phyloP scores from a whole-genome alignment of 345 rosid genomes.

The Pugionium dolabratum region DNA sequence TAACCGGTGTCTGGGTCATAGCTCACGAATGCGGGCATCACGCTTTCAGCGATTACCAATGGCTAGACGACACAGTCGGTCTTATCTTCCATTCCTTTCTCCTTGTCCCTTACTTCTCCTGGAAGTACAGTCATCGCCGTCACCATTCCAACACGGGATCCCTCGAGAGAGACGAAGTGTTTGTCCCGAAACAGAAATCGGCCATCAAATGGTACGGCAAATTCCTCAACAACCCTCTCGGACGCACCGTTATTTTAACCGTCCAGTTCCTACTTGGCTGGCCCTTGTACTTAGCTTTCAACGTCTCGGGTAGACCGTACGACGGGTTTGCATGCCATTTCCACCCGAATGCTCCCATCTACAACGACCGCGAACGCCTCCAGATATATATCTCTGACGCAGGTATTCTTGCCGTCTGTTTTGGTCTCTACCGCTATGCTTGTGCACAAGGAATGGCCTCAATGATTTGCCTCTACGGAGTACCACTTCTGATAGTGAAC shows the following conservation, averaged over 20 bases:
- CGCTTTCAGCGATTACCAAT: conserved; percentile 88
- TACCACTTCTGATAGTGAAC: conserved; percentile 69
- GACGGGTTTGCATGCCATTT: conserved; percentile 74
- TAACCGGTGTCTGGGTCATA: conserved; percentile 83
- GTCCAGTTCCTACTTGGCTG: conserved; percentile 71
- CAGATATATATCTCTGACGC: conserved; percentile 73
- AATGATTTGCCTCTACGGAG: conserved; percentile 63
- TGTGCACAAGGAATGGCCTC: conserved; percentile 61
- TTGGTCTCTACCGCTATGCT: conserved; percentile 55
- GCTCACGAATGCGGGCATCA: conserved; percentile 99
- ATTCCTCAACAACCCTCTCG: conserved; percentile 73
- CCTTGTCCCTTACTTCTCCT: conserved; percentile 90
- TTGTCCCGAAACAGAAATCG: conserved; percentile 68
- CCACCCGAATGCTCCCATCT: conserved; percentile 79
- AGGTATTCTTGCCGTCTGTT: conserved; percentile 58
- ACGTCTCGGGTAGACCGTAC: conserved; percentile 77
- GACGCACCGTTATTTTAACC: conserved; percentile 52
- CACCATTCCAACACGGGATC: conserved; percentile 93
- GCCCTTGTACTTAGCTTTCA: conserved; percentile 84
- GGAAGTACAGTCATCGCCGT: conserved; percentile 92
- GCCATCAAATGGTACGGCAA: conserved; percentile 55
- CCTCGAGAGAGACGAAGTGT: conserved; percentile 81
- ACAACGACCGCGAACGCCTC: conserved; percentile 66
- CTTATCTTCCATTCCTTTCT: conserved; percentile 76
- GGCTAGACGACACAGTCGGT: conserved; percentile 86